phyloP scores from a whole-genome alignment of 148 eudicot species.

The Rhododendron vialii region DNA sequence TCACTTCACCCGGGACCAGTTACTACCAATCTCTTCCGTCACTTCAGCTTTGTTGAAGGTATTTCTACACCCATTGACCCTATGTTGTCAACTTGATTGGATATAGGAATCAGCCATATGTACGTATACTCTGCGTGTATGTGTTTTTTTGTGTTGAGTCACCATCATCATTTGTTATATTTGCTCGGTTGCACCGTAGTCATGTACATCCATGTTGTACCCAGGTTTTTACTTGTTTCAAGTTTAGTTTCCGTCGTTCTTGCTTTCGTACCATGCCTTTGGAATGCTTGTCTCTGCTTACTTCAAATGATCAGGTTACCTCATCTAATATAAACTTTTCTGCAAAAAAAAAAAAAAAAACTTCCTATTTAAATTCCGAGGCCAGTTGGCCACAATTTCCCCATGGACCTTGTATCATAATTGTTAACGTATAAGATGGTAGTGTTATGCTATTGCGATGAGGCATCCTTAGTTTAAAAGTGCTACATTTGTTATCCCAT shows the following conservation, averaged over 20 bases:
- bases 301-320: not conserved
- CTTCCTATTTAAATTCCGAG: not conserved
- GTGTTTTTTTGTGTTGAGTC: not conserved
- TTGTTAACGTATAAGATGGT: not conserved
- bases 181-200: not conserved
- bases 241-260: not conserved
- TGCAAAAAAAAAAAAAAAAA: not conserved
- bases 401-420: not conserved
- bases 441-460: not conserved
- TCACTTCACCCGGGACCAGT: conserved; percentile 16
- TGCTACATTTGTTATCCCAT: not conserved
- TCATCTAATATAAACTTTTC: not conserved
- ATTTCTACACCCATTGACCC: not conserved
- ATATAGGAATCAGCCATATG: not conserved
- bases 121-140: not conserved
- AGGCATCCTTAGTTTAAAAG: not conserved
- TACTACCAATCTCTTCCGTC: conserved; percentile 7
- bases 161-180: not conserved
- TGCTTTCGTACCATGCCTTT: not conserved
- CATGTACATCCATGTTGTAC: not conserved
- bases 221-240: not conserved
- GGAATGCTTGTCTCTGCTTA: not conserved
- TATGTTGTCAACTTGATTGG: not conserved
- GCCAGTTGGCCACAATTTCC: not conserved
- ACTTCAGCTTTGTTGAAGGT: conserved; percentile 3